Conservation (phyloP, 2,329 filamentous ascomycete species). For the Arthrobotrys conoides region DNA sequence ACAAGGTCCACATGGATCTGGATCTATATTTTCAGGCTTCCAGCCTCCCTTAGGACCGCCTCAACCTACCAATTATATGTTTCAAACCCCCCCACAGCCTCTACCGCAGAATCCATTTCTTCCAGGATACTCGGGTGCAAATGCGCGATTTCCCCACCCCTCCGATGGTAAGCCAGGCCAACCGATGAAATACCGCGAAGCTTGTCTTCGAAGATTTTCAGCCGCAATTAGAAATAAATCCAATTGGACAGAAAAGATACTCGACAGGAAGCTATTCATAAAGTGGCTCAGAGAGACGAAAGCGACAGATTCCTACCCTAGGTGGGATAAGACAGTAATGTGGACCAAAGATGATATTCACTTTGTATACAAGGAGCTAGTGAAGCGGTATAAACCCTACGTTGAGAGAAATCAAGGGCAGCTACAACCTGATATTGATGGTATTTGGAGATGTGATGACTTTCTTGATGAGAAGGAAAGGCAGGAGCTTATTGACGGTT, state of each 20-base stretch:
- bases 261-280: conserved; percentile 5
- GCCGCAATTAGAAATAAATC: conserved; percentile 7
- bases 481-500: conserved; percentile 45
- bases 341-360: not conserved
- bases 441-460: conserved; percentile 42
- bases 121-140: too few relatives aligned
- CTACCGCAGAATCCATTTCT: too few relatives aligned
- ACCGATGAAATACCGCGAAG: conserved; percentile 5
- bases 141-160: not conserved
- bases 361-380: conserved; percentile 9
- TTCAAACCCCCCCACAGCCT: too few relatives aligned
- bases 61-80: too few relatives aligned
- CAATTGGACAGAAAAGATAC: conserved; percentile 33
- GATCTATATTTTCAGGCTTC: too few relatives aligned
- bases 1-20: too few relatives aligned
- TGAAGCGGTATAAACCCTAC: conserved; percentile 5
- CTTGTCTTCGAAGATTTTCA: conserved; percentile 3
- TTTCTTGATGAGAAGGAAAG: conserved; percentile 39
- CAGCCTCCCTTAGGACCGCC: too few relatives aligned
- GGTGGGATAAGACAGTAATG: not conserved
- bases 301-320: too few relatives aligned
- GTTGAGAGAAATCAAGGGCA: not conserved
- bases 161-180: not conserved
- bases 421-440: conserved; percentile 38
- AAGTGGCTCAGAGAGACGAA: conserved; percentile 25